Conservation (phyloP, 2,329 filamentous ascomycete genomes). For the Colletotrichum lindemuthianum region DNA sequence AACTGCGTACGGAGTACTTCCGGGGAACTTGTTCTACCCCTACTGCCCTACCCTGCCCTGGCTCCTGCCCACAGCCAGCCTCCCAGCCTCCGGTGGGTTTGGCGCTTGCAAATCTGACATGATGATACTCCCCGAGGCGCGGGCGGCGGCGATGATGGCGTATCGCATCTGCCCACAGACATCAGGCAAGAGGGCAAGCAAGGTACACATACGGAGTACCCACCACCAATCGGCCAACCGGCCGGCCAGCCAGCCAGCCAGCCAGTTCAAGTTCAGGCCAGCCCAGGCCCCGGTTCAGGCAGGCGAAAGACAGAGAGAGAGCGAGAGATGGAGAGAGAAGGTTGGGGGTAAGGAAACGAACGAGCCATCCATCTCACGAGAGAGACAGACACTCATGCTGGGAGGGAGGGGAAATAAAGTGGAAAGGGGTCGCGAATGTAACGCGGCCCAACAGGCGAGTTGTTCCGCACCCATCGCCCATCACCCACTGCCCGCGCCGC, state of each 20-base stretch:
- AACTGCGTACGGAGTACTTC: too few species aligned
- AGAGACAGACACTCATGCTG: too few species aligned
- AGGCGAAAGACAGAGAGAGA: too few species aligned
- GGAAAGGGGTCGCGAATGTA: constrained; percentile 33
- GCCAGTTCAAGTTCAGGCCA: too few species aligned
- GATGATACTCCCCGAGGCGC: constrained; percentile 31
- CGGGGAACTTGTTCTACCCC: background rate
- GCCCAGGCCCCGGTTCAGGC: too few species aligned
- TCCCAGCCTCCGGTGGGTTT: background rate
- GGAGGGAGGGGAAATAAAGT: constrained; percentile 17
- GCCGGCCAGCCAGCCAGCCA: too few species aligned
- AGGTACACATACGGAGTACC: constrained; percentile 1
- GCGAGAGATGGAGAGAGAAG: background rate
- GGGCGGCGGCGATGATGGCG: constrained; percentile 21
- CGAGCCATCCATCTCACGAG: too few species aligned
- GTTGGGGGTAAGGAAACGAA: constrained; percentile 21
- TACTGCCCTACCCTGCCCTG: background rate
- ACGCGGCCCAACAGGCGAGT: constrained; percentile 33
- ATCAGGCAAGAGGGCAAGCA: constrained; percentile 18
- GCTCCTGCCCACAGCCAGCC: background rate
- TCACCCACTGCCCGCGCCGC: constrained; percentile 1
- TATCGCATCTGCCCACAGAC: constrained; percentile 28
- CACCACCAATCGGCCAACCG: too few species aligned
- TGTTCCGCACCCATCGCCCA: constrained; percentile 27
- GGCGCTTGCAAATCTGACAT: constrained; percentile 33